Evolutionary conservation across 2,329 filamentous ascomycete species (phyloP), one percentile per base, ranked within the genome.

Genomic region (Sporothrix humicola): DNA sequence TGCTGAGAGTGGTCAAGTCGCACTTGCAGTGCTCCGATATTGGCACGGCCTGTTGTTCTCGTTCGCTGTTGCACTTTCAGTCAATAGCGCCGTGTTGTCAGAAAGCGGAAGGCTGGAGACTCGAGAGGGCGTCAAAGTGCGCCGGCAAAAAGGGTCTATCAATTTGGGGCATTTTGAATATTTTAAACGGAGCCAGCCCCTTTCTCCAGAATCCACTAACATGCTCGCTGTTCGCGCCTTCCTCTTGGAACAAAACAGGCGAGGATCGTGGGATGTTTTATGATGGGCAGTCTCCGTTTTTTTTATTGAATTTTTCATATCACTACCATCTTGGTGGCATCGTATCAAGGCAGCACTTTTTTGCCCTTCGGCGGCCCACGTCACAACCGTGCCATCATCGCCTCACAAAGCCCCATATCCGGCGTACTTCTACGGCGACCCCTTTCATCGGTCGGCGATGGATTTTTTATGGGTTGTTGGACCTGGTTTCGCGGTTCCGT

Each of bases 131-230:
- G 37, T 12, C 26, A 66, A 68, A 50, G 44, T 50, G 63, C 63
- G 44, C 17, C 26, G 12, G 50, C 50, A 20, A 56, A n/a, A 65
- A 46, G n/a, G 4, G 65, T 12, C 65, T 42, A 54, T 44, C n/a
- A 56, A 42, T 54, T 26, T 20, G 8, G 61, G 31, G 31, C 31
- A 37, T 37, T 37, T 37, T 37, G 7, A 37, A 7, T 5, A 61
- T 15, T 61, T 46, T 59, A 17, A 15, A 13, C 59, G 59, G 59
- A 63, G 31, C 31, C 8, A 20, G 9, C 37, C 65, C 63, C 42
- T 66, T 66, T 66, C 42, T 48, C 42, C 42, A 48, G 42, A n/a
- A 56, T 37, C 50, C 66, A 69, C 31, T 52, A 69, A 69, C 23
- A 48, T 71, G 31, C 52, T 71, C 54, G 42, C 52, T 58, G 6